Evolutionary conservation across 805 yeast species (phyloP), one percentile per base, ranked within the genome.

Genomic region (Candida sphagnicola): DNA sequence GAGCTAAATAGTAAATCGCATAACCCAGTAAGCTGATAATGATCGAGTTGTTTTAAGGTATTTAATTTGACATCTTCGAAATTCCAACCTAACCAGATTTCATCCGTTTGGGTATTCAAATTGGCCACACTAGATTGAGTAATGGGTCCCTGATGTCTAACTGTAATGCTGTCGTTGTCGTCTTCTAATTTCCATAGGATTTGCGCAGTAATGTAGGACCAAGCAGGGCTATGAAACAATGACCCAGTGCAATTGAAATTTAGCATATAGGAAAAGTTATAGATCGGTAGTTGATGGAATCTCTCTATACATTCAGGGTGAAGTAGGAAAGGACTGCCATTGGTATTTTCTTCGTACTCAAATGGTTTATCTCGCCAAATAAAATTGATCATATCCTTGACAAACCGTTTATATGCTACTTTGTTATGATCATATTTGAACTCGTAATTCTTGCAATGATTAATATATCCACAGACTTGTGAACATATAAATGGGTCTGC

Each of bases 331-430:
- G 71, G 75, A 32, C 56, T 61, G 0, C 67, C 49, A 2, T 50
- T 53, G 2, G 51, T 42, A 8, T 48, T 42, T 2, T 18, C 29
- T 18, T 54, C 66, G n/a, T 51, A 51, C 18, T 64, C 64, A 44
- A 77, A 70, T 1, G 79, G 75, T 47, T 63, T 67, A 44, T 77
- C 75, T 42, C 82, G 56, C 85, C 85, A 80, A 0, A 74, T 34
- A 11, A 72, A 59, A 41, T 80, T 79, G 43, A 80, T 65, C 5
- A 72, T 50, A 48, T 80, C 85, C 68, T 76, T 71, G 8, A 78
- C 71, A 41, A 70, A 74, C 0, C 77, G 57, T 40, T 77, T 77
- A 34, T 72, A 77, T 4, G 72, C 35, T 8, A 47, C 45, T 37
- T 67, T 65, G 25, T 53, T 44, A 3, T 45, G 28, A 5, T 44